Evolutionary conservation across 2,329 filamentous ascomycete species (phyloP), one percentile per base, ranked within the genome.

Genomic region (Aspergillus sp.): DNA sequence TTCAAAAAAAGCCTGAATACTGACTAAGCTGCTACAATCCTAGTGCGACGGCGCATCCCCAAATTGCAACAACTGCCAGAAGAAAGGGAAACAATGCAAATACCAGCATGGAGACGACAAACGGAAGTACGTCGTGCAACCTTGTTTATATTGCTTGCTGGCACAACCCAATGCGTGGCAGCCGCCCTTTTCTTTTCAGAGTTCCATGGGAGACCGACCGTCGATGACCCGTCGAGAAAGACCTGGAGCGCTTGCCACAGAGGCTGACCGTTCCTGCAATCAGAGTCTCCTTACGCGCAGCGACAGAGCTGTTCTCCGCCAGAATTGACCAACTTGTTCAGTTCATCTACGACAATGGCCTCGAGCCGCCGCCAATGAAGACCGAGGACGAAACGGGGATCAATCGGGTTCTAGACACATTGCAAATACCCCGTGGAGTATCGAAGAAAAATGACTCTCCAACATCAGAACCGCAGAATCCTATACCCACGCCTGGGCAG

Each of bases 341-440:
- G 23, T 79, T 77, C 31, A 78, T 79, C n/a, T 60, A 70, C 45
- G 73, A 77, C 17, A 67, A 76, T 61, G 74, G 74, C 3, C 64
- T 78, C 3, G 66, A 74, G 31, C 71, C 73, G 2, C 76, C 76
- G 1, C 60, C 63, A 0, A 78, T 78, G 76, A 66, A 72, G 6
- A 65, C 68, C 6, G 73, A 74, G 27, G 73, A 75, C 56, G 73
- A 75, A 52, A 62, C 62, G 21, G 72, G 68, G 1, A 73, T 75
- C 62, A 74, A 72, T n/a, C 65, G 71, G 55, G 72, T 75, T 6
- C 56, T 75, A 33, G 73, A 75, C 33, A 75, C 72, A 7, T 66
- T 75, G 17, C 56, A 55, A 45, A 58, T 58, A 24, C 56, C 51
- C 15, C 51, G 51, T 19, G 45, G 51, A 8, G 44, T 58, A 14